Conservation (phyloP, 2,329 filamentous ascomycete species). For the Aspergillus intermedius region DNA sequence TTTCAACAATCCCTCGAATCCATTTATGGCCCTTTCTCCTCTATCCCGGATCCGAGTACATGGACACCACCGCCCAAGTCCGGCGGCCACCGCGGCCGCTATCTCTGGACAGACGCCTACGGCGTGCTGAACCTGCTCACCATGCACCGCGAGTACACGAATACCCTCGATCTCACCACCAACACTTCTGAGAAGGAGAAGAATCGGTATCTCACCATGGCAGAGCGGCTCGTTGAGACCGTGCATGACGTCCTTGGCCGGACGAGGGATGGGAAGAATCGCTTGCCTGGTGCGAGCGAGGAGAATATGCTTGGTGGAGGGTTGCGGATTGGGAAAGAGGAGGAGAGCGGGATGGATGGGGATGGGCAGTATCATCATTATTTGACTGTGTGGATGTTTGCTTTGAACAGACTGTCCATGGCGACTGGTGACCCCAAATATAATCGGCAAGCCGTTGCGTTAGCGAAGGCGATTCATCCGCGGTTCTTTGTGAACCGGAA, state of each 20-base stretch:
- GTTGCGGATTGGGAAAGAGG: constrained; percentile 52
- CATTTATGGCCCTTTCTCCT: constrained; percentile 33
- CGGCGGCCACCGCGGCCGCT: constrained; percentile 52
- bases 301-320: constrained; percentile 49
- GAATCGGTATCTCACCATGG: constrained; percentile 44
- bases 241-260: constrained; percentile 51
- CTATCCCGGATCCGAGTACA: constrained; percentile 20
- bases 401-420: constrained; percentile 48
- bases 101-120: constrained; percentile 57
- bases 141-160: constrained; percentile 37
- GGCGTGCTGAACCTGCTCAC: constrained; percentile 55
- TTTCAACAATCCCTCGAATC: constrained; percentile 35
- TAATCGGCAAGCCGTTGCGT: constrained; percentile 46
- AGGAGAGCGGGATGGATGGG: constrained; percentile 44
- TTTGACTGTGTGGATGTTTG: constrained; percentile 58
- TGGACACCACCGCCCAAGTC: constrained; percentile 49
- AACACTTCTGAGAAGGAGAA: constrained; percentile 10
- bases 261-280: constrained; percentile 43
- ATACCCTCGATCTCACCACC: constrained; percentile 1
- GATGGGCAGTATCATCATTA: constrained; percentile 60
- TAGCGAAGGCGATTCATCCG: constrained; percentile 49
- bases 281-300: constrained; percentile 49
- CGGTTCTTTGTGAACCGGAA: constrained; percentile 43
- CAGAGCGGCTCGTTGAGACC: constrained; percentile 42
- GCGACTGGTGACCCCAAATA: constrained; percentile 43